These are phyloP conservation scores for Fusarium phyllophilum DNA, from an alignment of 2,329 filamentous ascomycete genomes.

Conservation along the genomic window DNA sequence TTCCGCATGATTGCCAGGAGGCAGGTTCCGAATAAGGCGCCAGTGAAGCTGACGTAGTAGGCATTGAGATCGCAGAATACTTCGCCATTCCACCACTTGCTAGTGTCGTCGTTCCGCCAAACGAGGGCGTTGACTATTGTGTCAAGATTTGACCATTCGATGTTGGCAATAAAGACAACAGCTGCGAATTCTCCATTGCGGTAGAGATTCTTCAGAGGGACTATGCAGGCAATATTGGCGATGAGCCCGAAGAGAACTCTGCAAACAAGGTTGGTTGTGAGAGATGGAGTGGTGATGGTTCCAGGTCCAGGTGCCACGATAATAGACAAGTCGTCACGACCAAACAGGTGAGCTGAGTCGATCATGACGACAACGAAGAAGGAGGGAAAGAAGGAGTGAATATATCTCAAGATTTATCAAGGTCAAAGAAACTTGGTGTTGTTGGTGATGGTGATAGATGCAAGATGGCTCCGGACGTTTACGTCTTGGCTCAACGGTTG, in stretches of 20 bases:
- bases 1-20: conserved; percentile 66
- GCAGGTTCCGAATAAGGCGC: conserved; percentile 60
- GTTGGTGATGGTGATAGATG: conserved; percentile 12
- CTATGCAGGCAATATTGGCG: conserved; percentile 58
- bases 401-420: background rate
- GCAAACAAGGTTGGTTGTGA: conserved; percentile 58
- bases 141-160: conserved; percentile 59
- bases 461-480: conserved; percentile 11
- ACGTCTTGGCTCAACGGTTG: conserved; percentile 34
- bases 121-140: conserved; percentile 62
- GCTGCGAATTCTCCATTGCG: conserved; percentile 66
- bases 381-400: background rate
- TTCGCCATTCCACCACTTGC: conserved; percentile 61
- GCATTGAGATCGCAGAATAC: conserved; percentile 65
- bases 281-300: conserved; percentile 44
- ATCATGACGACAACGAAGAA: conserved; percentile 18
- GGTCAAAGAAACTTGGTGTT: conserved; percentile 13
- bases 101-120: conserved; percentile 63
- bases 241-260: conserved; percentile 60
- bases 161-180: conserved; percentile 58
- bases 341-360: conserved; percentile 26
- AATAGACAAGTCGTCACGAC: conserved; percentile 38
- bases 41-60: conserved; percentile 58
- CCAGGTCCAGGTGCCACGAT: conserved; percentile 30
- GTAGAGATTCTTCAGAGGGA: conserved; percentile 62